Percentiles rank a stretch among this genome's conserved stretches.
Conservation (phyloP, 208 protist genomes). For the Acanthamoeba sp. region DNA sequence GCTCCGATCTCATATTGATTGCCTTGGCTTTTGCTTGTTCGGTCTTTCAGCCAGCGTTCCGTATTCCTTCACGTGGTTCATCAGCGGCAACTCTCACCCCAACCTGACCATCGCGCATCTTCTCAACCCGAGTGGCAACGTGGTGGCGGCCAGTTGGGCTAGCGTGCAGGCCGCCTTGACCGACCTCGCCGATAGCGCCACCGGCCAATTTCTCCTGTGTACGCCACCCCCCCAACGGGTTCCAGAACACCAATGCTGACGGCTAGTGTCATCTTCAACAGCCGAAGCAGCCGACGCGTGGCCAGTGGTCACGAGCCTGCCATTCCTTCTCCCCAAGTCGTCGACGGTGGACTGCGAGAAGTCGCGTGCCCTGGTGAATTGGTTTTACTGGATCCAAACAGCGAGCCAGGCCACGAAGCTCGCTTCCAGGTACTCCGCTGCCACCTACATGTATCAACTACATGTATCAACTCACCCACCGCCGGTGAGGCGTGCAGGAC, state of each 20-base stretch:
- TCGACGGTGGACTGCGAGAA: conserved; percentile 20
- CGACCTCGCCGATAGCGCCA: not conserved
- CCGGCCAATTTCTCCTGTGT: not conserved
- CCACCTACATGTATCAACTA: no score
- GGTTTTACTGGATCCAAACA: conserved; percentile 64
- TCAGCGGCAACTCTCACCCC: not conserved
- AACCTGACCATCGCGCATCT: not conserved
- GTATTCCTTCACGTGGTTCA: not conserved
- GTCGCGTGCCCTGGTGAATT: conserved; percentile 36
- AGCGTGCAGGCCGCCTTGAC: not conserved
- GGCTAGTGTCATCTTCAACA: not conserved
- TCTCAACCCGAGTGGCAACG: not conserved
- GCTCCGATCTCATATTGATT: no score
- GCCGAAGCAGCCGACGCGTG: not conserved
- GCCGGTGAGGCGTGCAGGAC: no score
- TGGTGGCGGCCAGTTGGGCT: not conserved
- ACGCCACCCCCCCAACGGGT: no score
- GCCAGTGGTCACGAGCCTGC: not conserved
- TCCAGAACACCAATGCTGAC: no score
- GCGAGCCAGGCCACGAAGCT: not conserved
- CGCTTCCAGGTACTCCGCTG: no score
- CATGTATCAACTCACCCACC: no score
- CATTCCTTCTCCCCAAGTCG: not conserved
- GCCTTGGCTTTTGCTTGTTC: no score
- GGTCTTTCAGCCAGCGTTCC: not conserved